Conservation (phyloP, 1,284 basidiomycete genomes). For the Trametes versicolor region DNA sequence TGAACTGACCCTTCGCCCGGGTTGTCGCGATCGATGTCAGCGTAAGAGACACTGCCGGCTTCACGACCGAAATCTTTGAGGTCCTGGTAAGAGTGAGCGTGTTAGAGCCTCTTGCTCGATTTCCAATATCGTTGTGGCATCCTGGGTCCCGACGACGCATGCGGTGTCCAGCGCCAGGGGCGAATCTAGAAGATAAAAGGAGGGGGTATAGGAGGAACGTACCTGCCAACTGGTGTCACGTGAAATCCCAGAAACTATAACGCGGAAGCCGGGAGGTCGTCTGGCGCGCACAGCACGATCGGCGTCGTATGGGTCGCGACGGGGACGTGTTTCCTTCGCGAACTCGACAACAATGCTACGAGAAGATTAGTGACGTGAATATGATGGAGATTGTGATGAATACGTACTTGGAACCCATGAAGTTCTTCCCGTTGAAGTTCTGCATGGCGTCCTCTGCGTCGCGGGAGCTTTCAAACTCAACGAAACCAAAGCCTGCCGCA, state of each 20-base stretch:
- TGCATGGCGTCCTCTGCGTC: conserved; percentile 93
- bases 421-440: conserved; percentile 86
- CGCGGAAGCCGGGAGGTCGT: conserved; percentile 82
- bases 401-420: conserved; percentile 86
- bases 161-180: neutral
- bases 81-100: conserved; percentile 66
- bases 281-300: conserved; percentile 68
- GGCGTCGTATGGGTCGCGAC: conserved; percentile 78
- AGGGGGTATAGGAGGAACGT: conserved; percentile 40
- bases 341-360: conserved; percentile 90
- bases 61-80: conserved; percentile 96
- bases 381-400: neutral
- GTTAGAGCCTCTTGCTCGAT: conserved; percentile 19
- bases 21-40: conserved; percentile 89
- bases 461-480: conserved; percentile 91
- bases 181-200: conserved; percentile 14
- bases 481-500: conserved; percentile 85
- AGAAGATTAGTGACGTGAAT: conserved; percentile 26
- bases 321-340: conserved; percentile 88
- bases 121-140: neutral
- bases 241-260: conserved; percentile 88
- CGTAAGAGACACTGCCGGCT: conserved; percentile 90
- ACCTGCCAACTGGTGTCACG: conserved; percentile 99
- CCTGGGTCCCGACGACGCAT: neutral
- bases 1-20: conserved; percentile 84